Base-by-base conservation (phyloP, 1,284 basidiomycete species). In the Apiotrichum sp. region DNA sequence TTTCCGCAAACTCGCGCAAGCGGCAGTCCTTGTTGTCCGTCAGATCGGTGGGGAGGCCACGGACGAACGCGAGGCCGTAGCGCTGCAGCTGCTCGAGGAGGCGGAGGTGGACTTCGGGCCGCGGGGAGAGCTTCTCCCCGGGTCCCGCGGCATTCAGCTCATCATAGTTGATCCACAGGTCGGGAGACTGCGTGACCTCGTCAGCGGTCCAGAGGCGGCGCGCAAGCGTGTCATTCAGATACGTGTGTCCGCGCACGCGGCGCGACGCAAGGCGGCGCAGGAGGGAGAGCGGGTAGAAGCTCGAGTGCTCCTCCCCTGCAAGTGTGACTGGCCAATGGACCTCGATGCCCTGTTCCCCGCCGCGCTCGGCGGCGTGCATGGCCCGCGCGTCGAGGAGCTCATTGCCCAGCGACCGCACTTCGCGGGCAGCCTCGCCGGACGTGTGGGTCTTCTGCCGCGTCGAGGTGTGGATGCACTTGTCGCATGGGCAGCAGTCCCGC, bases 391-490 rank as follows among this genome's bases (percentile, higher is more conserved):
- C 79, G 53, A 79, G 78, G 55, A 79, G 43, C n/a, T 80, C 1
- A 80, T 75, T 65, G 82, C 78, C 56, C 78, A 78, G 51, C 14
- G 8, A n/a, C 16, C 34, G 40, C n/a, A 59, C 55, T 3, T 48
- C 40, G 34, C 57, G 55, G 13, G 33, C 47, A 11, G 61, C 61
- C 48, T 62, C 61, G 40, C 57, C 57, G 3, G 57, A 79, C 4
- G 76, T 88, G 68, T 86, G 85, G 1, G 91, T 79, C 62, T 88
- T 89, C 73, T 93, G 89, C 9, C 76, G 77, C 0, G 86, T 89
- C n/a, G 82, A 81, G 0, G 85, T 82, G 66, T 93, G 86, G 5
- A 90, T 78, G 57, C 85, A 88, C 7, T 76, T 66, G 0, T 74
- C 65, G 60, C 83, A 83, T 38, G 77, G 77, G 62, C 84, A 86